These are phyloP conservation scores for Yarrowia sp. DNA, from an alignment of 805 yeast species.

Conservation along the genomic window DNA sequence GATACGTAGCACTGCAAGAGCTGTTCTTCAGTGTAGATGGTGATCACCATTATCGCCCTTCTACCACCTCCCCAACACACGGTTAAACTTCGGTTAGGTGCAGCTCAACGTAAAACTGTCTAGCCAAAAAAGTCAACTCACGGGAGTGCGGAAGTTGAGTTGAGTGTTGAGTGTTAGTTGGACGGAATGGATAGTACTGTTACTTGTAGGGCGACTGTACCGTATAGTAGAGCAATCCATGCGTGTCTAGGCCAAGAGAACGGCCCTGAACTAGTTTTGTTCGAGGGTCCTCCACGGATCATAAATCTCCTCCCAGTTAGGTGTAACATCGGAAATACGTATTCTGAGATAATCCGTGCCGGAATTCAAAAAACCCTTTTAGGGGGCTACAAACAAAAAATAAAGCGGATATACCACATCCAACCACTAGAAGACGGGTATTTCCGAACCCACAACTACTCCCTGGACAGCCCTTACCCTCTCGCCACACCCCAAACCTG, in stretches of 20 bases:
- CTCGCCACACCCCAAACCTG: constrained; percentile 1
- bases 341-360: not conserved
- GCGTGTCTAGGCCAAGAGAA: not conserved
- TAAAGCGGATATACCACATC: not conserved
- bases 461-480: not conserved
- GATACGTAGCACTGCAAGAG: not conserved
- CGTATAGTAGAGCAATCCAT: not conserved
- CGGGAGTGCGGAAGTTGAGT: constrained; percentile 24
- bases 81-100: not conserved
- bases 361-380: not conserved
- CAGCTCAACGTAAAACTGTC: constrained; percentile 16
- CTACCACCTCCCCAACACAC: not conserved
- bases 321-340: not conserved
- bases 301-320: not conserved
- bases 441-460: not conserved
- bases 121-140: not conserved
- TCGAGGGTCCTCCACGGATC: too few relatives aligned
- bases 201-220: not conserved
- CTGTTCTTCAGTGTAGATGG: too few relatives aligned
- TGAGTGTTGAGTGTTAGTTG: not conserved
- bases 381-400: not conserved
- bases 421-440: not conserved
- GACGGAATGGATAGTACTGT: too few relatives aligned
- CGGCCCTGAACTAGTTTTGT: not conserved
- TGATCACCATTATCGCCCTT: not conserved